Conservation (phyloP, 805 yeast species). For the Komagataella phaffii region DNA sequence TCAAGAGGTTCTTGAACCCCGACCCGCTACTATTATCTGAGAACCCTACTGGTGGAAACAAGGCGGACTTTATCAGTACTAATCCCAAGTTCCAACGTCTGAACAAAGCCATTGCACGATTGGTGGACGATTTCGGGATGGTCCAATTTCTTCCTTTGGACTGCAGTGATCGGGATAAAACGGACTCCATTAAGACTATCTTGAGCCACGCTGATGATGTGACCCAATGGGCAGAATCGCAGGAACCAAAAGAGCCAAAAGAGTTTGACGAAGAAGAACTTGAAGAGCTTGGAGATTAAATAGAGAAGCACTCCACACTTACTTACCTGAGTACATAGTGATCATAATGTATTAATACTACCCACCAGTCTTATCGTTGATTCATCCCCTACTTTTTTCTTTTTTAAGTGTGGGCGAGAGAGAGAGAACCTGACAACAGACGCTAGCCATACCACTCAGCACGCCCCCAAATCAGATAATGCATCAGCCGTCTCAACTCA, state of each 20-base stretch:
- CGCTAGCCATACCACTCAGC: too few relatives aligned
- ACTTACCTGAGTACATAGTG: background rate
- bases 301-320: background rate
- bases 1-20: slow-evolving; percentile 80
- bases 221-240: slow-evolving; percentile 94
- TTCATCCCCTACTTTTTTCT: too few relatives aligned
- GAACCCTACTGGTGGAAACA: slow-evolving; percentile 17
- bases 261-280: slow-evolving; percentile 54
- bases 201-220: slow-evolving; percentile 90
- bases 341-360: background rate
- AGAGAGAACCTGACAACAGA: too few relatives aligned
- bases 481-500: background rate
- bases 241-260: slow-evolving; percentile 92
- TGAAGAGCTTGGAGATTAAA: background rate
- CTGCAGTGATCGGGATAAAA: slow-evolving; percentile 41
- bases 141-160: slow-evolving; percentile 91
- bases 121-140: slow-evolving; percentile 98
- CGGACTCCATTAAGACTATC: slow-evolving; percentile 66
- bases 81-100: slow-evolving; percentile 55
- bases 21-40: slow-evolving; percentile 66
- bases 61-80: slow-evolving; percentile 7
- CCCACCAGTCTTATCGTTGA: background rate
- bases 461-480: background rate
- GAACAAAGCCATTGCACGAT: slow-evolving; percentile 71
- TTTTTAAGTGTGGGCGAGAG: too few relatives aligned